A percentile compares a stretch with the other conserved stretches of the same genome.
phyloP scores from a whole-genome alignment of 2,329 filamentous ascomycete genomes.

The Monilinia aucupariae region DNA sequence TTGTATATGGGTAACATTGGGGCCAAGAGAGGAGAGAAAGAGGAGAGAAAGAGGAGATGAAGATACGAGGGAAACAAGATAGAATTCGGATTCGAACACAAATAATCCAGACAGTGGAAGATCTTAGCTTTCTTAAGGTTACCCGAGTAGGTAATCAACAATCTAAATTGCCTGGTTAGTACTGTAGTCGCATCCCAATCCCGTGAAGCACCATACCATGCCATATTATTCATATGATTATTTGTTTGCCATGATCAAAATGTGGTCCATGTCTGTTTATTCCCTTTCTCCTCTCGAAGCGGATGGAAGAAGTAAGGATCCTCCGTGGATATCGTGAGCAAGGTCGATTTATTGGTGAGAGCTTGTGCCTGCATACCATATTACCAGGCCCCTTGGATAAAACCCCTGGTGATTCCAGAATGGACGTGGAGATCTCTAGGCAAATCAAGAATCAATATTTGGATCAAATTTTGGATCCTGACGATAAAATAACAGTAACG shows the following conservation, averaged over 20 bases:
- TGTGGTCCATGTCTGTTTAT: background rate
- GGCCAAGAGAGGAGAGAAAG: background rate
- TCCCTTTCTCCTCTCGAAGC: background rate
- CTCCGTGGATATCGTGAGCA: conserved; percentile 2
- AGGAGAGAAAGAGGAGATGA: background rate
- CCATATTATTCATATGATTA: too few relatives aligned
- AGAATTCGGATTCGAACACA: background rate
- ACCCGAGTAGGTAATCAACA: too few relatives aligned
- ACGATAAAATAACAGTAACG: background rate
- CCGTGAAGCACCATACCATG: too few relatives aligned
- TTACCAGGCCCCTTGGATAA: background rate
- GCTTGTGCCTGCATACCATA: conserved; percentile 3
- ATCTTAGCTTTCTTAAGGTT: background rate
- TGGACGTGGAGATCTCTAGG: conserved; percentile 11
- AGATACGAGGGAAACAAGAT: background rate
- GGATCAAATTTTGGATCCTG: conserved; percentile 8
- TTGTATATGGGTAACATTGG: background rate
- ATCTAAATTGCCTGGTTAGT: too few relatives aligned
- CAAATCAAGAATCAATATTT: conserved; percentile 16
- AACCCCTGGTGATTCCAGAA: conserved; percentile 8
- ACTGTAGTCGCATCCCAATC: too few relatives aligned
- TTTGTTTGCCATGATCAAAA: conserved; percentile 10
- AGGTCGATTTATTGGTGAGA: conserved; percentile 7
- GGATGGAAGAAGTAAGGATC: conserved; percentile 13
- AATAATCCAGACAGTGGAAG: background rate